phyloP scores from a whole-genome alignment of 2,329 filamentous ascomycete species.

The Phaeophleospora eucalypticola region DNA sequence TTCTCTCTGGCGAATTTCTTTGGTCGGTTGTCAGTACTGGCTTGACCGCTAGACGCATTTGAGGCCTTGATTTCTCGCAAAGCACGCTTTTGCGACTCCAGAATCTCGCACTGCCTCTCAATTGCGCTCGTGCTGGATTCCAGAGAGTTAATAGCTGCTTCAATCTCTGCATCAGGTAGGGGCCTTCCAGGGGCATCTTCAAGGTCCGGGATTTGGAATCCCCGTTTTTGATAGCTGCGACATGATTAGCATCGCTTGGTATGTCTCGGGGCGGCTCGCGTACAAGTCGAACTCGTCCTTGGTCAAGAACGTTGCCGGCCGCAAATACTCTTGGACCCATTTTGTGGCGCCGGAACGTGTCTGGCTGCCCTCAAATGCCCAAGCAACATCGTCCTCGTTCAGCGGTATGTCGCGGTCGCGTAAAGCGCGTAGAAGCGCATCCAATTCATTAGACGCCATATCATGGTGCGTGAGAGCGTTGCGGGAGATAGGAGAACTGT shows the following conservation, averaged over 20 bases:
- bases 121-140: conserved; percentile 61
- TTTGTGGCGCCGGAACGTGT: conserved; percentile 38
- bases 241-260: not conserved
- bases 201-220: not conserved
- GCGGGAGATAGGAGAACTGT: not conserved
- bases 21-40: conserved; percentile 9
- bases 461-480: not conserved
- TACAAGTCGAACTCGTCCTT: conserved; percentile 49
- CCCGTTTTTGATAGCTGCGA: conserved; percentile 31
- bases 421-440: conserved; percentile 42
- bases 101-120: conserved; percentile 57
- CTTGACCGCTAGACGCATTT: conserved; percentile 9
- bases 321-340: conserved; percentile 48
- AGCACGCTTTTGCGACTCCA: conserved; percentile 60
- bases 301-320: conserved; percentile 44
- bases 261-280: conserved; percentile 9
- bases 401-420: conserved; percentile 43
- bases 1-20: conserved; percentile 36
- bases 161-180: conserved; percentile 57
- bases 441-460: conserved; percentile 27
- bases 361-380: conserved; percentile 43
- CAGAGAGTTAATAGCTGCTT: conserved; percentile 60
- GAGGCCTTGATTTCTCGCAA: conserved; percentile 53
- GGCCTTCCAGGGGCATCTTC: conserved; percentile 35
- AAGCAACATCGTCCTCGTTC: conserved; percentile 44